Evolutionary conservation across 352 stramenopile genomes (phyloP), one percentile per base, ranked within the genome.

Genomic region (Phytophthora sojae): DNA sequence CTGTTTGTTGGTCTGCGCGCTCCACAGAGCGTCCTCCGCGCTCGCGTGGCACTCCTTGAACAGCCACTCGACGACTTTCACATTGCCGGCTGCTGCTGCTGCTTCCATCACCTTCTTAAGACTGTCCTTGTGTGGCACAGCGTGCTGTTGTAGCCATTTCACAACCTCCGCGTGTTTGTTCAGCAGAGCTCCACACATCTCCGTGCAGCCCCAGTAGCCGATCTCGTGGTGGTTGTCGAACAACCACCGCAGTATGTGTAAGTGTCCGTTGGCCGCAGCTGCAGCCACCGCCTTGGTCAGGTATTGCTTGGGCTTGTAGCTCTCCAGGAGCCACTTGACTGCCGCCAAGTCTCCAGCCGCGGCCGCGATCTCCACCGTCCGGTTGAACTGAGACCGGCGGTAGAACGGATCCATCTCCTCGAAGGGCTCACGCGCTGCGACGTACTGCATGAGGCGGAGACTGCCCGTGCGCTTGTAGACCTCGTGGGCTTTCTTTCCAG

Each of bases 31-130:
- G 57, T 76, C 70, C 44, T 79, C 51, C 3, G 57, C 56, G 71
- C 49, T 64, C 23, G 59, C 63, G 14, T 61, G 30, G 30, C 67
- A 66, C 21, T 67, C 53, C 15, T 61, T 73, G 14, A 67, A 55
- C 19, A 79, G 64, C 72, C 72, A 78, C 30, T 76, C 44, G 2
- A 86, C 69, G 9, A 81, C 55, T 11, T 76, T 57, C 17, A 84
- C 35, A 37, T 79, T 80, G 2, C 74, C 74, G 45, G 52, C 44
- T 4, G 68, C 55, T 17, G 71, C 64, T 9, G 75, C 71, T 67
- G 71, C 67, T 69, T 76, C 77, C 66, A 92, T 81, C 57, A 77
- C 62, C 25, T 73, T 73, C 56, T 73, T 66, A 54, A 80, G n/a
- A 75, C 47, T 66, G 47, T 74, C 64, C 56, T 70, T 30, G 19